phyloP scores from a whole-genome alignment of 768 basidiomycete species.

The Auricularia sp. region DNA sequence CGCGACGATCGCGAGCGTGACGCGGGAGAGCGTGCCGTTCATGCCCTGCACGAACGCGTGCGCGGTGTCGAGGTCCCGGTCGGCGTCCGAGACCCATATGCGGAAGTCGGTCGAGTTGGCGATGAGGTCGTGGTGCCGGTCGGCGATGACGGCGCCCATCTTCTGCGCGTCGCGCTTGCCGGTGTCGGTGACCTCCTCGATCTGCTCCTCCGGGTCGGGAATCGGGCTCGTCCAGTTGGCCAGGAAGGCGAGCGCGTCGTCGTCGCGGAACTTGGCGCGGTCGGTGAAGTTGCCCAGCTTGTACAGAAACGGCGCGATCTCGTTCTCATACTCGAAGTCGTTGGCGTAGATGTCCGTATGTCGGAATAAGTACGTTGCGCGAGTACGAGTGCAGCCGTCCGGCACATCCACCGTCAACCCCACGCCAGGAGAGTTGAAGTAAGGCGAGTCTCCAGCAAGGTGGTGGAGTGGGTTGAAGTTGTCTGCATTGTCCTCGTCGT shows the following conservation, averaged over 20 bases:
- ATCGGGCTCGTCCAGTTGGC: not conserved
- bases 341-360: not conserved
- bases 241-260: not conserved
- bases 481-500: conserved; percentile 2
- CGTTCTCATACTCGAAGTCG: not conserved
- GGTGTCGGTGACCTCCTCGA: not conserved
- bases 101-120: not conserved
- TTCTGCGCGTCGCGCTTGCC: not conserved
- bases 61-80: not conserved
- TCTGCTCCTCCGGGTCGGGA: not conserved
- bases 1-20: not conserved
- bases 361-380: not conserved
- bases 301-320: not conserved
- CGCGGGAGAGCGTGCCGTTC: not conserved
- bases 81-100: not conserved
- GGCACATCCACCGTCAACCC: not conserved
- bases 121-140: not conserved
- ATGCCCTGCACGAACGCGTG: not conserved
- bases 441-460: not conserved
- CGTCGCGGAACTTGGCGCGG: not conserved
- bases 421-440: not conserved
- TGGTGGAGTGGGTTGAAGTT: not conserved
- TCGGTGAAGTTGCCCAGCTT: not conserved
- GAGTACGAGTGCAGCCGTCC: not conserved
- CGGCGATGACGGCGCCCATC: not conserved